Base-by-base conservation (phyloP, 345 rosid genomes). In the Cardamine chenopodiifolia region DNA sequence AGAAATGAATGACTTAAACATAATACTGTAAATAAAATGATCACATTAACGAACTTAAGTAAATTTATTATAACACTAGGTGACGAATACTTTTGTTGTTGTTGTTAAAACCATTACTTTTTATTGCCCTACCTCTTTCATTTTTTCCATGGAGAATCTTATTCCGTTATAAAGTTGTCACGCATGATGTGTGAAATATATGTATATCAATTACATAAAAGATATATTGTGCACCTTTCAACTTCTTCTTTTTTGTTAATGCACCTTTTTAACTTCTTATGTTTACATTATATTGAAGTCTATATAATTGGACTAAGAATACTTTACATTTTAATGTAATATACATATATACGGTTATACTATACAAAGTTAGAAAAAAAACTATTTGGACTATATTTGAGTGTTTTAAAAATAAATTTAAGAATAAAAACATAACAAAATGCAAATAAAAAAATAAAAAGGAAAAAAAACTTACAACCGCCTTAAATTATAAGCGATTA, bases 121-220 rank as follows among this genome's bases (percentile, higher is more conserved):
- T 48, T 40, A 48, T 18, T 18, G 23, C 23, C 23, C 23, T 19
- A 8, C 55, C n/a, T n/a, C n/a, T 70, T 45, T 45, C 22, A 45
- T 42, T 58, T 72, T 19, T 32, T 32, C 28, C 70, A 50, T 20
- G 63, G 40, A 29, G 63, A 63, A 53, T 42, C 52, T 45, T 62
- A 54, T 73, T 73, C 77, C 54, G 57, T 73, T 64, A 7, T 63
- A 54, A 54, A 73, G 71, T 44, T 64, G 71, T 64, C 64, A 54
- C 56, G 48, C 56, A 45, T 73, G 70, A 73, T 73, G 77, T 73
- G 44, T 63, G 63, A 73, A 73, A 54, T 50, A 53, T 49, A 34
- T 17, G 10, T 61, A 19, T 14, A 40, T 40, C 45, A 18, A 48
- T 48, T 8, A 8, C 8, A 18, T 8, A 48, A 48, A 8, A 18